Percentiles rank a stretch among this genome's conserved stretches.
Evolutionary conservation across 2,329 filamentous ascomycete species (phyloP).

Genomic region (Dendryphion nanum): DNA sequence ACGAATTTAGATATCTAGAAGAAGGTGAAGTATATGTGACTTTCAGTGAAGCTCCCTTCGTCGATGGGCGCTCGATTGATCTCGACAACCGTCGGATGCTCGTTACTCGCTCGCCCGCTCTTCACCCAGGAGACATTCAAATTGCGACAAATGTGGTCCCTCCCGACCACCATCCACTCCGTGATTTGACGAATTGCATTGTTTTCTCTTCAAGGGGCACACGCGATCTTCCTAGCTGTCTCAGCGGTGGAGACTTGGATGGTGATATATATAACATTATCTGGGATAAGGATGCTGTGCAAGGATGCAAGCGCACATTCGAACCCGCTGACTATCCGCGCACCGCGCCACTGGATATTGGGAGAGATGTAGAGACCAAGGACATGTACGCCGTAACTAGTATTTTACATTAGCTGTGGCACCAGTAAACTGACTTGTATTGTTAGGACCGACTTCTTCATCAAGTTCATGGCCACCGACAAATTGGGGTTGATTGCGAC

Average conservation of each 20-base stretch:
- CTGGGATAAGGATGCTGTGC: constrained; percentile 60
- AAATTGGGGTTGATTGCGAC: constrained; percentile 6
- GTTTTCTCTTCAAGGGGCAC: constrained; percentile 69
- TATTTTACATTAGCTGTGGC: constrained; percentile 77
- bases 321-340: constrained; percentile 69
- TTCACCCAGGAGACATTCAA: constrained; percentile 78
- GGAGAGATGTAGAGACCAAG: constrained; percentile 54
- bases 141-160: constrained; percentile 56
- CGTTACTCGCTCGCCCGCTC: constrained; percentile 70
- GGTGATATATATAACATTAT: constrained; percentile 80
- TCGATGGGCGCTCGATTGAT: constrained; percentile 24
- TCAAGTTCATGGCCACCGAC: constrained; percentile 32
- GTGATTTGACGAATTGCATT: constrained; percentile 66
- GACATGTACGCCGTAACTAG: no score
- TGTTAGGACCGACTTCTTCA: constrained; percentile 27
- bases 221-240: constrained; percentile 67
- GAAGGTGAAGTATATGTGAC: constrained; percentile 60
- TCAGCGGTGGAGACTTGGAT: constrained; percentile 75
- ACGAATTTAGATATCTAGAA: constrained; percentile 67
- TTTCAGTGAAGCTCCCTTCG: constrained; percentile 3
- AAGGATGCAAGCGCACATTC: constrained; percentile 39
- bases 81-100: constrained; percentile 2
- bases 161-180: constrained; percentile 61
- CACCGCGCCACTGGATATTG: constrained; percentile 57
- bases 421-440: constrained; percentile 48